A percentile compares a stretch with the other conserved stretches of the same genome.
phyloP scores from a whole-genome alignment of 371 early-diverging fungal genomes.

The Circinella umbellata region DNA sequence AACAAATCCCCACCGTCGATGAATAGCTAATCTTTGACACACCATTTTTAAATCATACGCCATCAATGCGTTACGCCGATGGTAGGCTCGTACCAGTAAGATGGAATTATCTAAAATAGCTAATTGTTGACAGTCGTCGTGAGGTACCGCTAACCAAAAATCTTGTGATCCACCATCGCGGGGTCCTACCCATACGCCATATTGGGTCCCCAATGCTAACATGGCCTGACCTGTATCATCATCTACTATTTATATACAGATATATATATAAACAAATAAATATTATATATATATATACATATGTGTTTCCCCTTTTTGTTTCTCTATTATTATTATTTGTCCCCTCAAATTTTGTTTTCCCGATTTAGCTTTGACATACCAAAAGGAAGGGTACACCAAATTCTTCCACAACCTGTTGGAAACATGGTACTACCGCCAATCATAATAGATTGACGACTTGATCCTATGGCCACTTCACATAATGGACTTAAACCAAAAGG shows the following conservation, averaged over 20 bases:
- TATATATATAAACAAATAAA: too few species aligned
- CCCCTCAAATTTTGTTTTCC: too few species aligned
- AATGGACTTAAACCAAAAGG: slow-evolving; percentile 19
- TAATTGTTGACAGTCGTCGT: slow-evolving; percentile 27
- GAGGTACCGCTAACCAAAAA: slow-evolving; percentile 21
- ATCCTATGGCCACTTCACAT: slow-evolving; percentile 17
- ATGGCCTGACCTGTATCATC: slow-evolving; percentile 8
- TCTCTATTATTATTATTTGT: too few species aligned
- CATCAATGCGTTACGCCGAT: slow-evolving; percentile 13
- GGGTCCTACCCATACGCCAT: slow-evolving; percentile 35
- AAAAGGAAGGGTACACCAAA: slow-evolving; percentile 21
- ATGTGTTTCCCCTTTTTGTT: too few species aligned
- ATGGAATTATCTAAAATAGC: slow-evolving; percentile 24
- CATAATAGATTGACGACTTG: slow-evolving; percentile 10
- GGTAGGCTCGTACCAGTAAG: slow-evolving; percentile 16
- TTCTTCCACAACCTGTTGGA: slow-evolving; percentile 23
- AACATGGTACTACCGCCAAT: slow-evolving; percentile 17
- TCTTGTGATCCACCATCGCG: slow-evolving; percentile 18
- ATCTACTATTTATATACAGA: not conserved
- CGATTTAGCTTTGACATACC: not conserved
- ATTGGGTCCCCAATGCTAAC: slow-evolving; percentile 30
- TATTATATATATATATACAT: too few species aligned
- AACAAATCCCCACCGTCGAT: slow-evolving; percentile 14
- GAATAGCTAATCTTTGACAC: slow-evolving; percentile 1
- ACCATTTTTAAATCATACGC: slow-evolving; percentile 23